These are phyloP conservation scores for Euclidium syriacum DNA, from an alignment of 345 rosid species.

Conservation along the genomic window DNA sequence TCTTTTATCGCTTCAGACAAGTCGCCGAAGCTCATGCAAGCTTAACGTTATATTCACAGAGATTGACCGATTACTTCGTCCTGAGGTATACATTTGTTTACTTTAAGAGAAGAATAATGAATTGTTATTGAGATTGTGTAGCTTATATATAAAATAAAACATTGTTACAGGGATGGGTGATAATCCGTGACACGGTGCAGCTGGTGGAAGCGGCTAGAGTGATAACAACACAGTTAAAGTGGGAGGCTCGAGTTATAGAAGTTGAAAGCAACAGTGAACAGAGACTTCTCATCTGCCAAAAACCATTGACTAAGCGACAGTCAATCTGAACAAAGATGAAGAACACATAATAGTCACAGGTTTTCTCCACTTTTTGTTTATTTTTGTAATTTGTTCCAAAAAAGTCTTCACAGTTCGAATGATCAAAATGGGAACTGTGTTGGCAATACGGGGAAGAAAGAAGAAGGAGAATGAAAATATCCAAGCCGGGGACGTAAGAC, in stretches of 20 bases:
- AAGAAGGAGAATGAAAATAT: conserved; percentile 27
- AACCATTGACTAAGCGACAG: conserved; percentile 73
- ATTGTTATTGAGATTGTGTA: not conserved
- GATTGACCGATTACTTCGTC: conserved; percentile 92
- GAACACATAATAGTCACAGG: conserved; percentile 18
- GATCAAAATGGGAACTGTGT: conserved; percentile 41
- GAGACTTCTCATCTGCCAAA: conserved; percentile 90
- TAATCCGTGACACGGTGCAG: conserved; percentile 66
- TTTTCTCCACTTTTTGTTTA: conserved; percentile 7
- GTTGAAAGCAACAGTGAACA: conserved; percentile 82
- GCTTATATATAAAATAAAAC: not conserved
- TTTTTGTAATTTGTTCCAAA: conserved; percentile 16
- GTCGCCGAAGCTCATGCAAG: conserved; percentile 41
- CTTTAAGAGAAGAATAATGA: not conserved
- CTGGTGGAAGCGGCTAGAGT: conserved; percentile 78
- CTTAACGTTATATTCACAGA: conserved; percentile 61
- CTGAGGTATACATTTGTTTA: conserved; percentile 59
- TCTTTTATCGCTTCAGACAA: conserved; percentile 60
- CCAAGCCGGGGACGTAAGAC: conserved; percentile 36
- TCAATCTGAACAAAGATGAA: conserved; percentile 35
- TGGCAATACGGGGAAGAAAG: conserved; percentile 37
- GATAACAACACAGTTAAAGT: conserved; percentile 60
- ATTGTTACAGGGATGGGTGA: conserved; percentile 84
- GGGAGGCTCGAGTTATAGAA: conserved; percentile 93
- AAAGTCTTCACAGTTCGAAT: conserved; percentile 15